Percentiles rank a stretch among this genome's conserved stretches.
Evolutionary conservation across 768 basidiomycete species (phyloP).

Genomic region (Trametes maxima): DNA sequence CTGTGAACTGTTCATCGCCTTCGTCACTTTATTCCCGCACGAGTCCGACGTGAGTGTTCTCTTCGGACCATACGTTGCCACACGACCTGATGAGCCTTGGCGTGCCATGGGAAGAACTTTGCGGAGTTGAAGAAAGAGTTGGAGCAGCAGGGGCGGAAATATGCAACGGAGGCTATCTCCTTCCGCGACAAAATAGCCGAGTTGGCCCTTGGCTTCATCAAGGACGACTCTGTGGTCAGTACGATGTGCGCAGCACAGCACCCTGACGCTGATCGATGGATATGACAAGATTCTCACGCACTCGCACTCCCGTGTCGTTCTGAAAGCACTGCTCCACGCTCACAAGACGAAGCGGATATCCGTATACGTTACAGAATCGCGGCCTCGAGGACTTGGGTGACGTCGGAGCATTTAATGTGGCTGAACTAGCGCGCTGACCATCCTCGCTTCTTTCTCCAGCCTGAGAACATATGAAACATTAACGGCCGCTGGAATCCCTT

Average conservation of each 20-base stretch:
- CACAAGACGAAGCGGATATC: constrained; percentile 92
- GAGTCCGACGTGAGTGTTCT: constrained; percentile 67
- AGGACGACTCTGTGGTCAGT: constrained; percentile 86
- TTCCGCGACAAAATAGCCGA: constrained; percentile 91
- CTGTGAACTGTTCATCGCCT: constrained; percentile 87
- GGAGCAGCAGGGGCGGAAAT: constrained; percentile 77
- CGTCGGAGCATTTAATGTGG: constrained; percentile 33
- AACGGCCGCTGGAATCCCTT: constrained; percentile 88
- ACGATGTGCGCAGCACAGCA: constrained; percentile 21
- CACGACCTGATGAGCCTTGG: constrained; percentile 3
- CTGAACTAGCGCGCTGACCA: constrained; percentile 10
- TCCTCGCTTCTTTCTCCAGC: constrained; percentile 44
- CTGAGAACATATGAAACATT: constrained; percentile 90
- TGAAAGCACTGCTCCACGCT: constrained; percentile 88
- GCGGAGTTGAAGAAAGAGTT: constrained; percentile 81
- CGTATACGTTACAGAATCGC: constrained; percentile 96
- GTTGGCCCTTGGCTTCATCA: constrained; percentile 88
- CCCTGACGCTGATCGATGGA: constrained; percentile 21
- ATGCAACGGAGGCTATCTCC: constrained; percentile 75
- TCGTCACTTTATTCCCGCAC: constrained; percentile 83
- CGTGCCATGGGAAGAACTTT: constrained; percentile 61
- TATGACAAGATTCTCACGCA: constrained; percentile 86
- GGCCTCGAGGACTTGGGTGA: constrained; percentile 86
- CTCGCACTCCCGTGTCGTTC: constrained; percentile 94
- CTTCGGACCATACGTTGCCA: constrained; percentile 8